These are phyloP conservation scores for Phallus indusiatus DNA, from an alignment of 768 basidiomycete species.

Conservation along the genomic window DNA sequence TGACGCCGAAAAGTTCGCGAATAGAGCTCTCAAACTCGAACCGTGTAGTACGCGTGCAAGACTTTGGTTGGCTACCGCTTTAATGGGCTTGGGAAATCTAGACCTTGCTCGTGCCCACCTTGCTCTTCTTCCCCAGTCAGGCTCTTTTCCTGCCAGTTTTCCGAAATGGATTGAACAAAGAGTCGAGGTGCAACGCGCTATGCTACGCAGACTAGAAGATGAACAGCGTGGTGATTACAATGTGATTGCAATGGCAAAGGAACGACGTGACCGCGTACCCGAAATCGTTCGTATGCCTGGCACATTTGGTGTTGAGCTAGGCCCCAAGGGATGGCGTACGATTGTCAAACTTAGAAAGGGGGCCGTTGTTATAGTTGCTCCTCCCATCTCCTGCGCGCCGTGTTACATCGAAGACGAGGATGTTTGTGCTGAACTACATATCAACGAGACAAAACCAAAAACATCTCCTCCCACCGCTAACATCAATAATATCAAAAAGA, in stretches of 20 bases:
- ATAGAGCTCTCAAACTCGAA: neutral
- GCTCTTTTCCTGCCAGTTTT: neutral
- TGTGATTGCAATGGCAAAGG: neutral
- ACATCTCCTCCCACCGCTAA: neutral
- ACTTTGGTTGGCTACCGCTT: conserved; percentile 5
- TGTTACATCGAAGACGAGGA: neutral
- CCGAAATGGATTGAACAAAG: conserved; percentile 1
- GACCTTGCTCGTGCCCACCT: neutral
- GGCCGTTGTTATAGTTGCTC: neutral
- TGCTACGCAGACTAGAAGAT: neutral
- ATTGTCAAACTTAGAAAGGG: neutral
- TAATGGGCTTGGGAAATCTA: neutral
- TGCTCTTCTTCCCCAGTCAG: neutral
- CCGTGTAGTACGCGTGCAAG: conserved; percentile 1
- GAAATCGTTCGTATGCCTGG: neutral
- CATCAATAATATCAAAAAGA: neutral
- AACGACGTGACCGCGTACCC: neutral
- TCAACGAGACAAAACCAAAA: neutral
- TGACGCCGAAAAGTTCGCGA: conserved; percentile 1
- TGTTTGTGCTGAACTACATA: neutral
- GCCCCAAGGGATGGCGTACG: neutral
- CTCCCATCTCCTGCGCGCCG: neutral
- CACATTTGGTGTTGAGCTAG: neutral
- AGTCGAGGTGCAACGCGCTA: neutral
- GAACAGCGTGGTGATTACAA: neutral